A percentile compares a stretch with the other conserved stretches of the same genome.
Conservation (phyloP, 148 eudicot genomes). For the Dysphania ambrosioides region DNA sequence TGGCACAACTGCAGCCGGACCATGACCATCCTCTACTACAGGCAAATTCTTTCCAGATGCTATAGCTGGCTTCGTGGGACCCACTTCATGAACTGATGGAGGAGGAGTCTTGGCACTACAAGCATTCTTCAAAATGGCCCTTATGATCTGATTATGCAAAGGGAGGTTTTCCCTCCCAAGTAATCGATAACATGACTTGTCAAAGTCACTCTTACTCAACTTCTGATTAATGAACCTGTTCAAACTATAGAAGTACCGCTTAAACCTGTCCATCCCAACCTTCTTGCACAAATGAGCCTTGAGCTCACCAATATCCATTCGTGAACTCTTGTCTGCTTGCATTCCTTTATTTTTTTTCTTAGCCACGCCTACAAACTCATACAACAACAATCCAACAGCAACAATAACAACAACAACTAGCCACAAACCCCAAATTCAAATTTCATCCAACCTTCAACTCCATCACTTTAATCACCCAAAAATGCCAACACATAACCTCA, state of each 20-base stretch:
- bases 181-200: constrained; percentile 44
- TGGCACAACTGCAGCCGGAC: constrained; percentile 22
- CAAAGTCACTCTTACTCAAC: constrained; percentile 49
- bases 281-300: constrained; percentile 48
- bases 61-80: constrained; percentile 31
- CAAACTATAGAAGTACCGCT: constrained; percentile 42
- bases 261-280: constrained; percentile 55
- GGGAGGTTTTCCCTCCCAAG: constrained; percentile 56
- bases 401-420: constrained; percentile 14
- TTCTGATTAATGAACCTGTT: constrained; percentile 47
- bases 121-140: constrained; percentile 50
- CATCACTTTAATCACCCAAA: constrained; percentile 24
- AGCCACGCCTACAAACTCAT: constrained; percentile 34
- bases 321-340: constrained; percentile 43
- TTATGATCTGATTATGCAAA: constrained; percentile 57
- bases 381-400: constrained; percentile 23
- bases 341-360: constrained; percentile 27
- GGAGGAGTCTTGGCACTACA: constrained; percentile 42
- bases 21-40: constrained; percentile 35
- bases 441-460: constrained; percentile 12
- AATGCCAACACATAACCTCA: constrained; percentile 26
- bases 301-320: constrained; percentile 45
- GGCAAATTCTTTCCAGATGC: constrained; percentile 27
- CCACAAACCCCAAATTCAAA: constrained; percentile 29
- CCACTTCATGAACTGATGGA: constrained; percentile 31